Evolutionary conservation across 371 early-diverging fungal species (phyloP).

Genomic region (Mucor circinelloides): DNA sequence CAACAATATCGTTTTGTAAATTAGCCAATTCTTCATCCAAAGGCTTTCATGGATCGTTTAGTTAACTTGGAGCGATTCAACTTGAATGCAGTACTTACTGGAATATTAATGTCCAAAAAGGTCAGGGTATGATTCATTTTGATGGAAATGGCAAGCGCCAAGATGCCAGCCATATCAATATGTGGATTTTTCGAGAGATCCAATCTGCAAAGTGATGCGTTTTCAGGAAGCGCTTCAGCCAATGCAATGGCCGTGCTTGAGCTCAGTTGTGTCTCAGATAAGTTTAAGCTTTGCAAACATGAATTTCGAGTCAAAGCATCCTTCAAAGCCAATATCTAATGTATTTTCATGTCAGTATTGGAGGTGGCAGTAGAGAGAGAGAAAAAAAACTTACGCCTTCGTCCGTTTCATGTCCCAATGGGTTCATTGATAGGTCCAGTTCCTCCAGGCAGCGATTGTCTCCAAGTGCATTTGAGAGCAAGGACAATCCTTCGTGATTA

Average conservation of each 20-base stretch:
- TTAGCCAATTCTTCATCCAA: constrained; percentile 69
- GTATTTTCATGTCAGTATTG: constrained; percentile 11
- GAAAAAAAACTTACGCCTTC: constrained; percentile 49
- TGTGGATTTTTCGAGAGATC: constrained; percentile 77
- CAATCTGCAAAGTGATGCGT: constrained; percentile 60
- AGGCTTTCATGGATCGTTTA: constrained; percentile 34
- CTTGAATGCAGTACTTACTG: constrained; percentile 30
- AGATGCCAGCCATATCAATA: constrained; percentile 77
- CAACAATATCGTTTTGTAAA: constrained; percentile 71
- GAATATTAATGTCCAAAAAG: constrained; percentile 75
- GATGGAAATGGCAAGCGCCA: constrained; percentile 79
- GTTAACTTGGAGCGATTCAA: not conserved
- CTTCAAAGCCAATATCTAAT: constrained; percentile 58
- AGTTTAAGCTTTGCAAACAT: constrained; percentile 58
- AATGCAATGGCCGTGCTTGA: constrained; percentile 76
- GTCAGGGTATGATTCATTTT: constrained; percentile 77
- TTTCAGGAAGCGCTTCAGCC: constrained; percentile 81
- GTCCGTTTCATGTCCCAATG: constrained; percentile 34
- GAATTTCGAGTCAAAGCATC: constrained; percentile 66
- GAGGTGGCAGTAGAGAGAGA: not conserved
- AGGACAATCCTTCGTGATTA: constrained; percentile 45
- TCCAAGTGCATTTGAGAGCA: constrained; percentile 63
- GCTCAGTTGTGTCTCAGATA: constrained; percentile 63
- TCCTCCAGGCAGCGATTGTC: constrained; percentile 29
- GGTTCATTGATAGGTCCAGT: constrained; percentile 57